These are phyloP conservation scores for Metschnikowia noctiluminum DNA, from an alignment of 805 yeast species.

Conservation along the genomic window DNA sequence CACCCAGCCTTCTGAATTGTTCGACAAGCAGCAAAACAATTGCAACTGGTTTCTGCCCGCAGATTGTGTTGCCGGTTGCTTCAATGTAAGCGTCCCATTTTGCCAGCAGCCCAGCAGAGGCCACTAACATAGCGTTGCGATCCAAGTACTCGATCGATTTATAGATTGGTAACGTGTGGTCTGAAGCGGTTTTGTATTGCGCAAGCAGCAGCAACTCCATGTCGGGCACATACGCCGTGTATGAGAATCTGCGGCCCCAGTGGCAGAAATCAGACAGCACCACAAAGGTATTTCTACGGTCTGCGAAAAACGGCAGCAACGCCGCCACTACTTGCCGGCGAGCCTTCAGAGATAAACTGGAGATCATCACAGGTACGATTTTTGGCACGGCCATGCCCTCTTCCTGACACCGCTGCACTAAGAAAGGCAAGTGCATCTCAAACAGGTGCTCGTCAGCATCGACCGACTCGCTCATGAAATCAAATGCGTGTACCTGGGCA, in stretches of 20 bases:
- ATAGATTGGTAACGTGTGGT: constrained; percentile 48
- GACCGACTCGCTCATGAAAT: constrained; percentile 50
- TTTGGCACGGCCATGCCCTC: constrained; percentile 33
- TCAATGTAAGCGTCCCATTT: constrained; percentile 67
- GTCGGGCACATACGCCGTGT: constrained; percentile 32
- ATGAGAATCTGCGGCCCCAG: constrained; percentile 61
- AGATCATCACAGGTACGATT: constrained; percentile 78
- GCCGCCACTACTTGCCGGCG: constrained; percentile 45
- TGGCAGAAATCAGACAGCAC: constrained; percentile 93
- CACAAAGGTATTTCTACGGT: constrained; percentile 62
- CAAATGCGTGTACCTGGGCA: constrained; percentile 35
- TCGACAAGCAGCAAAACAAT: constrained; percentile 58
- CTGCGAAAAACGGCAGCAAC: constrained; percentile 51
- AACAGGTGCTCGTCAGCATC: constrained; percentile 90
- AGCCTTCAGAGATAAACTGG: constrained; percentile 50
- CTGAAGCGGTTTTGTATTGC: constrained; percentile 8
- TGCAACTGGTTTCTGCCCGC: constrained; percentile 84
- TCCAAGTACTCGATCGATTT: constrained; percentile 75
- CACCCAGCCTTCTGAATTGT: constrained; percentile 16
- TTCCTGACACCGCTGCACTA: constrained; percentile 46
- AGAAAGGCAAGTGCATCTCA: constrained; percentile 89
- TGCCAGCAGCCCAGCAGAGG: constrained; percentile 51
- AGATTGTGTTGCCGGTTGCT: constrained; percentile 80
- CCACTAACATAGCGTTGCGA: constrained; percentile 60
- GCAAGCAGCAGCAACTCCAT: constrained; percentile 7